These are phyloP conservation scores for Pythium grandisporangium DNA, from an alignment of 352 stramenopile species.

Conservation along the genomic window DNA sequence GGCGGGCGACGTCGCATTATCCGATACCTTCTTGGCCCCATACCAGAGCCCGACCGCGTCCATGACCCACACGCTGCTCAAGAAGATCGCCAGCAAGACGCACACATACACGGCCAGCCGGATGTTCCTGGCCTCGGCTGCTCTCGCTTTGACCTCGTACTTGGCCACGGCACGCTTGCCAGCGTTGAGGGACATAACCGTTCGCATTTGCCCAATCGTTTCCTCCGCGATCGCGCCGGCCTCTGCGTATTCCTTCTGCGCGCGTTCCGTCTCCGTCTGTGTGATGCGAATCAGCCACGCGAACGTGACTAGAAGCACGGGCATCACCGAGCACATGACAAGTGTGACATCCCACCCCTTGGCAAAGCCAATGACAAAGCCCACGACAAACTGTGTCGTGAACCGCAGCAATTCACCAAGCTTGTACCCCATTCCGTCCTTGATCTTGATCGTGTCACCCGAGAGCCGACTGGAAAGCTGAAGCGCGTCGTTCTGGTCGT, in stretches of 20 bases:
- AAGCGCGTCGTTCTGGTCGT: slow-evolving; percentile 2
- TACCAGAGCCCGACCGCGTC: slow-evolving; percentile 45
- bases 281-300: slow-evolving; percentile 4
- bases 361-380: slow-evolving; percentile 8
- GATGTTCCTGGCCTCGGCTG: slow-evolving; percentile 17
- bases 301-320: slow-evolving; percentile 4
- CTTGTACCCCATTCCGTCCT: slow-evolving; percentile 2
- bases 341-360: slow-evolving; percentile 13
- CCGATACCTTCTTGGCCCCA: slow-evolving; percentile 23
- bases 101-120: slow-evolving; percentile 8
- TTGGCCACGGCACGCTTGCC: slow-evolving; percentile 8
- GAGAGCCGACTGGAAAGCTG: slow-evolving; percentile 2
- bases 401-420: slow-evolving; percentile 10
- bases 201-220: slow-evolving; percentile 9
- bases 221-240: slow-evolving; percentile 7
- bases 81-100: slow-evolving; percentile 14
- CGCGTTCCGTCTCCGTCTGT: neutral
- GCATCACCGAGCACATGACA: slow-evolving; percentile 10
- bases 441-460: neutral
- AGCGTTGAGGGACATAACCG: slow-evolving; percentile 16
- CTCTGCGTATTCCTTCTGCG: slow-evolving; percentile 6
- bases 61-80: slow-evolving; percentile 35
- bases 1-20: slow-evolving; percentile 16
- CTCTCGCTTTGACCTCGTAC: slow-evolving; percentile 6
- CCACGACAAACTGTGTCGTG: slow-evolving; percentile 6